Conservation (phyloP, 2,329 filamentous ascomycete genomes). For the Endoconidiophora polonica region DNA sequence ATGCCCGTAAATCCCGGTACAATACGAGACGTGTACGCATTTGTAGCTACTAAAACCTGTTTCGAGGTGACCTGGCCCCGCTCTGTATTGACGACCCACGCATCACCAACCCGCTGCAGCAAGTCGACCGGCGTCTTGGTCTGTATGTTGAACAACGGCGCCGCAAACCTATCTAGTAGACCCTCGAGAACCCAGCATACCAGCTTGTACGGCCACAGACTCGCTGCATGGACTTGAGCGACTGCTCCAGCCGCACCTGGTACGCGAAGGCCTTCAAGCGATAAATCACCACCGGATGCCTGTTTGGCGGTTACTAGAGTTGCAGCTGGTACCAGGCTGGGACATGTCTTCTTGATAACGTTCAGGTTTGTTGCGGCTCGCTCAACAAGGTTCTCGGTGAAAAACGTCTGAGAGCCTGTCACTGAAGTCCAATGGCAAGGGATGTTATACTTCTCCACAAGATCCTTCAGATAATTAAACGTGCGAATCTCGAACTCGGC, state of each 20-base stretch:
- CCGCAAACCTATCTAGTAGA: constrained; percentile 26
- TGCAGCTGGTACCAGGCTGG: constrained; percentile 37
- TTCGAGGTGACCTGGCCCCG: constrained; percentile 49
- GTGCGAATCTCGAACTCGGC: constrained; percentile 58
- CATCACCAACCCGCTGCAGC: constrained; percentile 23
- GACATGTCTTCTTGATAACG: constrained; percentile 31
- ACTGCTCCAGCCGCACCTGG: constrained; percentile 45
- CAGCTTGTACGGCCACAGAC: constrained; percentile 73
- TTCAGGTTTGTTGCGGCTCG: constrained; percentile 34
- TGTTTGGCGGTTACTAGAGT: constrained; percentile 23
- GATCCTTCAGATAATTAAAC: constrained; percentile 39
- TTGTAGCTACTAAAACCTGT: constrained; percentile 61
- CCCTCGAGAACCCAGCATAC: constrained; percentile 53
- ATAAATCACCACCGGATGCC: constrained; percentile 17
- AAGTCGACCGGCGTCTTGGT: constrained; percentile 50
- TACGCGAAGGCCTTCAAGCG: constrained; percentile 35
- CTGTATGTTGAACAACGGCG: constrained; percentile 49
- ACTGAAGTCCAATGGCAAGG: constrained; percentile 53
- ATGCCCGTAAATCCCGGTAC: constrained; percentile 51
- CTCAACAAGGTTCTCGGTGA: constrained; percentile 36
- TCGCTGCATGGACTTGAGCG: constrained; percentile 46
- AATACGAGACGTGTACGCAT: constrained; percentile 66
- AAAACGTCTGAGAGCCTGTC: constrained; percentile 48
- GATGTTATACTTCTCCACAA: constrained; percentile 41
- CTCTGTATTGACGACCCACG: constrained; percentile 48